These are phyloP conservation scores for Boechera retrofracta DNA, from an alignment of 345 rosid genomes.

Conservation along the genomic window DNA sequence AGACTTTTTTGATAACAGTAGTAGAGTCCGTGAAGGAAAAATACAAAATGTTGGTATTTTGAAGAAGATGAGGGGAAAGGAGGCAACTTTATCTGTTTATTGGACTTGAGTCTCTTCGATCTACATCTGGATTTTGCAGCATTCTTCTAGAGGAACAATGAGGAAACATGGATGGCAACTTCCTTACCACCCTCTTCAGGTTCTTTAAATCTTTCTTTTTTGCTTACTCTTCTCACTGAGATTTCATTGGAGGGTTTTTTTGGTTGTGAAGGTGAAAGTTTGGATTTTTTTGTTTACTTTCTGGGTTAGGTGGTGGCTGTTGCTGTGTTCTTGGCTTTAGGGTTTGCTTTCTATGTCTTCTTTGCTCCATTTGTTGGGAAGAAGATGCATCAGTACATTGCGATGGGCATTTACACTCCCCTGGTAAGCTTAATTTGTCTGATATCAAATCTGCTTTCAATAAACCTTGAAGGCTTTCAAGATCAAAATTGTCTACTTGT, in stretches of 20 bases:
- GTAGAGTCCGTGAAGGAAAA: slow-evolving; percentile 45
- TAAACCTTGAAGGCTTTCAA: background rate
- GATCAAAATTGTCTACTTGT: slow-evolving; percentile 31
- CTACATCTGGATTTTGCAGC: slow-evolving; percentile 47
- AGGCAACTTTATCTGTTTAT: slow-evolving; percentile 25
- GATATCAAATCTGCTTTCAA: slow-evolving; percentile 54
- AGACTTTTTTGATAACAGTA: slow-evolving; percentile 16
- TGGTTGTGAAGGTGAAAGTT: slow-evolving; percentile 38
- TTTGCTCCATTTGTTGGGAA: slow-evolving; percentile 98
- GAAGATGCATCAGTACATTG: slow-evolving; percentile 73
- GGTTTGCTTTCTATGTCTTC: slow-evolving; percentile 97
- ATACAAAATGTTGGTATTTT: slow-evolving; percentile 35
- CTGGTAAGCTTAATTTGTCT: slow-evolving; percentile 57
- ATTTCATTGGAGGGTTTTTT: slow-evolving; percentile 27
- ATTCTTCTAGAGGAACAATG: slow-evolving; percentile 56
- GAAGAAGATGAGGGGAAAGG: slow-evolving; percentile 59
- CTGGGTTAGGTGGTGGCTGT: slow-evolving; percentile 89
- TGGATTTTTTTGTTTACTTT: slow-evolving; percentile 16
- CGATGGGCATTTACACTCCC: slow-evolving; percentile 93
- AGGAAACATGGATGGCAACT: slow-evolving; percentile 99
- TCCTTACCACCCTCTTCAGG: slow-evolving; percentile 99
- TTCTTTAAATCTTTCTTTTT: slow-evolving; percentile 23
- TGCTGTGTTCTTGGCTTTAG: slow-evolving; percentile 96
- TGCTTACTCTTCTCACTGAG: background rate
- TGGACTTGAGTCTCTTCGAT: slow-evolving; percentile 39